These are phyloP conservation scores for Blastobotrys persicus DNA, from an alignment of 1,139 yeast species.

Conservation along the genomic window DNA sequence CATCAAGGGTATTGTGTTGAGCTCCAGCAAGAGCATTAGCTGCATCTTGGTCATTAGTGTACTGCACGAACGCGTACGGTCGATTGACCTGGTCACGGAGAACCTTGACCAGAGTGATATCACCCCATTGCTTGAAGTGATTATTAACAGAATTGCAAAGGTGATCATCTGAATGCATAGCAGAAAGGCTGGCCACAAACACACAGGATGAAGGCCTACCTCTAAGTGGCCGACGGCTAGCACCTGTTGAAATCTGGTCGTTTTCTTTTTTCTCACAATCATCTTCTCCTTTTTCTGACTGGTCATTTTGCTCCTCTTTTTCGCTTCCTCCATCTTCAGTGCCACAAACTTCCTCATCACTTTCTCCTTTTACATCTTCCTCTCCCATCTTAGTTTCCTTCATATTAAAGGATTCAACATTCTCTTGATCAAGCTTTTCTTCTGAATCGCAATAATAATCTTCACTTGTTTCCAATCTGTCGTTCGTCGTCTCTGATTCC, in stretches of 20 bases:
- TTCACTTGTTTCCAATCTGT: too few species aligned
- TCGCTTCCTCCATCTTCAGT: background rate
- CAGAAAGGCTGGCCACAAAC: constrained; percentile 74
- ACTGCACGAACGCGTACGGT: constrained; percentile 94
- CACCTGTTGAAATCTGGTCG: too few species aligned
- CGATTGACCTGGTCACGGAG: constrained; percentile 77
- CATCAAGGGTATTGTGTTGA: constrained; percentile 67
- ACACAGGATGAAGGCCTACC: constrained; percentile 77
- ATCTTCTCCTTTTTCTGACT: too few species aligned
- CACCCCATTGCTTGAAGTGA: constrained; percentile 67
- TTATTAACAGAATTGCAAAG: constrained; percentile 64
- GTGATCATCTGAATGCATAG: constrained; percentile 64
- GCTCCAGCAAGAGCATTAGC: constrained; percentile 63
- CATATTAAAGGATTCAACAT: background rate
- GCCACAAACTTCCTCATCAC: background rate
- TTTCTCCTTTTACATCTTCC: constrained; percentile 8
- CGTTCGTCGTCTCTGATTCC: too few species aligned
- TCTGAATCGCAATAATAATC: background rate
- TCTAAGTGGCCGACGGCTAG: constrained; percentile 7
- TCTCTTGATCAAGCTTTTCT: background rate
- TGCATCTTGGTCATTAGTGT: constrained; percentile 68
- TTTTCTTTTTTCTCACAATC: too few species aligned
- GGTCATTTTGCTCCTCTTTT: too few species aligned
- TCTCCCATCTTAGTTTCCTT: background rate
- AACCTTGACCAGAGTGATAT: constrained; percentile 72